Evolutionary conservation across 2,329 filamentous ascomycete genomes (phyloP), one percentile per base, ranked within the genome.

Genomic region (Claviceps pusilla): DNA sequence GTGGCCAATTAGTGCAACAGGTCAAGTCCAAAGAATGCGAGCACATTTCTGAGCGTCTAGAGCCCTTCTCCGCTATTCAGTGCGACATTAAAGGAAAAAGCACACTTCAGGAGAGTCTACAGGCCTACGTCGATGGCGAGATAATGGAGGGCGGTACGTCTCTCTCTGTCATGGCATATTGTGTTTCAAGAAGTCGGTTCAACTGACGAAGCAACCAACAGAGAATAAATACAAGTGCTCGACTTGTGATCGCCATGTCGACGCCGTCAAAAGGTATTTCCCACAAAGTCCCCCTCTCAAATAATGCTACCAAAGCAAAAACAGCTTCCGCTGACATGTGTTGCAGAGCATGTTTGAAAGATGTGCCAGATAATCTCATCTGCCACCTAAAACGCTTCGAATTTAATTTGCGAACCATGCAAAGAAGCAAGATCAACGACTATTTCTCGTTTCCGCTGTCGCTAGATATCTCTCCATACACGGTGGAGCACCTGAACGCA

Each of bases 201-300:
- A 16, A 50, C 48, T 46, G 42, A 49, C 28, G 29, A 33, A n/a
- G 9, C 3, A 9, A 50, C n/a, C 49, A 10, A 14, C 60, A 84
- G 89, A 95, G 63, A 97, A 98, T 73, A 96, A 95, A 71, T 98
- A 97, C 74, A 95, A 94, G 59, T 98, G 93, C 70, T 90, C 89
- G 35, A 86, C 82, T 4, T 98, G 93, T 66, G 87, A 89, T 57
- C 80, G 81, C 11, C 86, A 93, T 62, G 93, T 98, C 16, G 86
- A 96, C 68, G 93, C 93, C 24, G 88, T 97, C 59, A 96, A 95
- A 68, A 80, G 86, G 81, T 84, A 68, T 61, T 65, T 61, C 3
- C 5, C 5, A 37, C 3, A 11, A 48, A 24, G 7, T 45, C 12
- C 5, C 39, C n/a, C 1, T 4, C 3, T 24, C 24, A 24, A 3